phyloP scores from a whole-genome alignment of 192 early-diverging fungal genomes.

The Rhizophagus prolifer region DNA sequence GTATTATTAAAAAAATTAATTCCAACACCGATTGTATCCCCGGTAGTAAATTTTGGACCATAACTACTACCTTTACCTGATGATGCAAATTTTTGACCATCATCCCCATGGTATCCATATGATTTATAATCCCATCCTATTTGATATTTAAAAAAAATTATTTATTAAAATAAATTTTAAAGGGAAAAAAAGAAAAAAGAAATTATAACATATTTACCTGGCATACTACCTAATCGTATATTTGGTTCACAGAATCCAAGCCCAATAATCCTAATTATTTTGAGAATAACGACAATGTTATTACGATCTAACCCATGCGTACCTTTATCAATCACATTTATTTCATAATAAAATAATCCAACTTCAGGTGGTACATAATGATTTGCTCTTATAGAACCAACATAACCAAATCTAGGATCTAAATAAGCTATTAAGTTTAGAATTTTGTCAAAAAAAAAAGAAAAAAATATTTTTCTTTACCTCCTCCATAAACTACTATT shows the following conservation, averaged over 20 bases:
- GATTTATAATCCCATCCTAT: slow-evolving; percentile 84
- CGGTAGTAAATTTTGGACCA: slow-evolving; percentile 66
- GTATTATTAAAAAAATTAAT: slow-evolving; percentile 76
- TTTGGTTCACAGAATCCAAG: neutral
- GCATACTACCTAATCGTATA: neutral
- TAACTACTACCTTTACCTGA: neutral
- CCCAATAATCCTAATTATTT: neutral
- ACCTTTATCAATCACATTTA: neutral
- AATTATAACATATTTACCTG: neutral
- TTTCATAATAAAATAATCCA: neutral
- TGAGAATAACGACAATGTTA: too few species aligned
- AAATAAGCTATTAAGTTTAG: neutral
- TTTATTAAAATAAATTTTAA: neutral
- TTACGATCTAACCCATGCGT: neutral
- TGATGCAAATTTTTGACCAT: neutral
- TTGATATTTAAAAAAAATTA: neutral
- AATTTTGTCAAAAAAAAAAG: too few species aligned
- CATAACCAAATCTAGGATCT: neutral
- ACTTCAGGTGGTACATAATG: neutral
- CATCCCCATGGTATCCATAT: slow-evolving; percentile 95
- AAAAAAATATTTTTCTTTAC: too few species aligned
- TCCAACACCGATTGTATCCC: slow-evolving; percentile 89
- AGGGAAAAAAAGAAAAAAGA: neutral
- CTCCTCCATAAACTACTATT: too few species aligned
- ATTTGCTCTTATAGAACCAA: neutral